Conservation (phyloP, 179 eudicot species). For the Pouteria campechiana region DNA sequence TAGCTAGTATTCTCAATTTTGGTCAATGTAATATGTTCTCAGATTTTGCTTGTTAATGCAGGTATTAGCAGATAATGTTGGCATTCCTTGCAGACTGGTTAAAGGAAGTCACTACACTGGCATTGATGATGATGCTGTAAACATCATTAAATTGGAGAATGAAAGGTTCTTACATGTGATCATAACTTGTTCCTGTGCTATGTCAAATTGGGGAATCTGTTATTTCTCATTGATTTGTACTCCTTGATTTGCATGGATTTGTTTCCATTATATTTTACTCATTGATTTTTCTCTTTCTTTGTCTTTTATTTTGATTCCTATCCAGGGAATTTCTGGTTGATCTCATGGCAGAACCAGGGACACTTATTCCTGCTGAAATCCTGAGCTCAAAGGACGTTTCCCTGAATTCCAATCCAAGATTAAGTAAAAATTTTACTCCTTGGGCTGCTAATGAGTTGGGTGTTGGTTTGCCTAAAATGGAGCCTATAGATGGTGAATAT, state of each 20-base stretch:
- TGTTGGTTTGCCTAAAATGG: conserved; percentile 17
- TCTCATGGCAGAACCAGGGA: conserved; percentile 99
- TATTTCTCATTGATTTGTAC: too few relatives aligned
- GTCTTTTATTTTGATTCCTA: too few relatives aligned
- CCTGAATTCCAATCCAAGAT: conserved; percentile 30
- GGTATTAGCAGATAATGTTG: conserved; percentile 91
- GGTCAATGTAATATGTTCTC: conserved; percentile 2
- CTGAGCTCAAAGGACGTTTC: conserved; percentile 46
- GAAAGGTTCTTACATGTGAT: too few relatives aligned
- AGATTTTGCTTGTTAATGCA: conserved; percentile 18
- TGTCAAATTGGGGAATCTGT: too few relatives aligned
- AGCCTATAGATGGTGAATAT: conserved; percentile 15
- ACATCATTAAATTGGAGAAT: conserved; percentile 68
- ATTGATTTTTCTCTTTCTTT: not conserved
- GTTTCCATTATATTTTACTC: not conserved
- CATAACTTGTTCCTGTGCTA: too few relatives aligned
- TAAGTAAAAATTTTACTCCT: conserved; percentile 33
- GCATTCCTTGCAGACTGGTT: conserved; percentile 79
- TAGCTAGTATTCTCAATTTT: too few relatives aligned
- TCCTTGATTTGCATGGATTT: too few relatives aligned
- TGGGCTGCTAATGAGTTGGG: conserved; percentile 30
- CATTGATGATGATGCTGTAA: conserved; percentile 86
- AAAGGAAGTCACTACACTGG: conserved; percentile 97
- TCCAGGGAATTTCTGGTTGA: conserved; percentile 95
- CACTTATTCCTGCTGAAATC: conserved; percentile 77